phyloP scores from a whole-genome alignment of 306 rosid genomes.

The Amphicarpaea edgeworthii region DNA sequence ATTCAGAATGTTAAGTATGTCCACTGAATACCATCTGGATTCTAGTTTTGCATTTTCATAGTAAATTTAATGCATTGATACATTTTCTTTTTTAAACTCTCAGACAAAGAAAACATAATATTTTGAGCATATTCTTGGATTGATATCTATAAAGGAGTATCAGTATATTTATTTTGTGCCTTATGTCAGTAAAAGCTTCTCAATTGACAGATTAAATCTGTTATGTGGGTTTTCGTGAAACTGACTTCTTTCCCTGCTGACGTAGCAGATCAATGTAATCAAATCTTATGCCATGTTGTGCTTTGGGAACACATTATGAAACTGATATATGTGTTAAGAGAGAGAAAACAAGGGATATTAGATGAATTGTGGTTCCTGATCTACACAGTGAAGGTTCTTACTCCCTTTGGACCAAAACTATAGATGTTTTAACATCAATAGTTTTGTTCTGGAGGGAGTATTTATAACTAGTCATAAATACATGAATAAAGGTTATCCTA shows the following conservation, averaged over 20 bases:
- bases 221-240: constrained; percentile 56
- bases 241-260: constrained; percentile 58
- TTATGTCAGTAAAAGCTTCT: constrained; percentile 41
- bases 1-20: constrained; percentile 4
- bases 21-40: constrained; percentile 15
- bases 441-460: no score
- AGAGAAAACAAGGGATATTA: not conserved
- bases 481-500: not conserved
- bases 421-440: no score
- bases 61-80: not conserved
- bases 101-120: constrained; percentile 3
- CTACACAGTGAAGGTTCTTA: not conserved
- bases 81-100: not conserved
- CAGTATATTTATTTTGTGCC: not conserved
- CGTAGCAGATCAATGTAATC: constrained; percentile 69
- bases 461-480: not conserved
- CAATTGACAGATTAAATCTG: constrained; percentile 43
- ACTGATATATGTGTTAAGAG: constrained; percentile 1
- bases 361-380: not conserved
- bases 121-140: constrained; percentile 24
- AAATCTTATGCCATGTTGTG: constrained; percentile 11
- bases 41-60: constrained; percentile 9
- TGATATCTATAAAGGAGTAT: constrained; percentile 23
- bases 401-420: no score
- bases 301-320: constrained; percentile 22